These are phyloP conservation scores for Apophysomyces sp. DNA, from an alignment of 371 early-diverging fungal genomes.

Conservation along the genomic window DNA sequence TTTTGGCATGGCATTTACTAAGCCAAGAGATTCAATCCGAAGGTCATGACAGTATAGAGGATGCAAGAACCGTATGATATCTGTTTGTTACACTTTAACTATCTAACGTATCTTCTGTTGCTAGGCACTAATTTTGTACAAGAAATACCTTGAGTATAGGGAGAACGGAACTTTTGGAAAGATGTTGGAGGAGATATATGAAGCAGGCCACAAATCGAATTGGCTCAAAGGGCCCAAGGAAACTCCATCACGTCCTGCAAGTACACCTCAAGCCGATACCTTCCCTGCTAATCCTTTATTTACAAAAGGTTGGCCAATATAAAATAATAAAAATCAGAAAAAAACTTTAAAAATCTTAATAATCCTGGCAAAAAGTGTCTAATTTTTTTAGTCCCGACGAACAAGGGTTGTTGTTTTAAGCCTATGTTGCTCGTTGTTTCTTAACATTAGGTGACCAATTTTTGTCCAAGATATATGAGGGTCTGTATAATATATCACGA, in stretches of 20 bases:
- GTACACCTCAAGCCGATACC: conserved; percentile 18
- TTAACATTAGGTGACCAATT: too few relatives aligned
- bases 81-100: neutral
- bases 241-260: conserved; percentile 6
- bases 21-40: conserved; percentile 81
- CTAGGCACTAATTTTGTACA: conserved; percentile 79
- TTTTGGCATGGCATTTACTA: conserved; percentile 92
- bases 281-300: conserved; percentile 10
- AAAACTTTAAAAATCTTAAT: too few relatives aligned
- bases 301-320: conserved; percentile 13
- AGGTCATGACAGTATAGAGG: conserved; percentile 92
- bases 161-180: conserved; percentile 67
- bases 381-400: too few relatives aligned
- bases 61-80: conserved; percentile 75
- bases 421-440: too few relatives aligned
- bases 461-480: too few relatives aligned
- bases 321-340: conserved; percentile 1
- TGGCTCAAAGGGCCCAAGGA: conserved; percentile 53
- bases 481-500: too few relatives aligned
- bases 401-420: too few relatives aligned
- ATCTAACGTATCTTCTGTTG: neutral
- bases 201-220: conserved; percentile 70
- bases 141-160: conserved; percentile 69
- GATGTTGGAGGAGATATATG: conserved; percentile 81
- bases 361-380: too few relatives aligned